phyloP scores from a whole-genome alignment of 2,329 filamentous ascomycete genomes.

The Rhinocladiella similis region DNA sequence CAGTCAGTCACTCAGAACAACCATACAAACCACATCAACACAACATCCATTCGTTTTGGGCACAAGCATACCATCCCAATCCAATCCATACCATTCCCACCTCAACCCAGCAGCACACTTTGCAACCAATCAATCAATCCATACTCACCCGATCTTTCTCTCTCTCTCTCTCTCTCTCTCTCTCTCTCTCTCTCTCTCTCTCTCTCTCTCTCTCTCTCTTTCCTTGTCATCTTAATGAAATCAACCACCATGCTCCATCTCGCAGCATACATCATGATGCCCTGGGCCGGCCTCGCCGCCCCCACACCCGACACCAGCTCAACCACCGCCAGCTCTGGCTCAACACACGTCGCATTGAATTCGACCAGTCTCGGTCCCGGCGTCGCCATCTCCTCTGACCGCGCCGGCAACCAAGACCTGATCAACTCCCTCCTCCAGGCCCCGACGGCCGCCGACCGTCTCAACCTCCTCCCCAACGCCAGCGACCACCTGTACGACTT shows the following conservation, averaged over 20 bases:
- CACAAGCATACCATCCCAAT: too few relatives aligned
- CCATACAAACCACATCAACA: too few relatives aligned
- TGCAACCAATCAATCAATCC: too few relatives aligned
- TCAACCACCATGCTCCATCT: constrained; percentile 4
- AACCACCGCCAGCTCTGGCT: not conserved
- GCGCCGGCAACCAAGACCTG: constrained; percentile 6
- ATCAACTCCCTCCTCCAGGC: constrained; percentile 14
- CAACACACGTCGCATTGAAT: not conserved
- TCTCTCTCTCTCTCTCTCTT: not conserved
- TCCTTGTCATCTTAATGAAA: not conserved
- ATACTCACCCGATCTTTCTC: too few relatives aligned
- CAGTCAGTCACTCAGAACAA: too few relatives aligned
- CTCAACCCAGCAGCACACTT: too few relatives aligned
- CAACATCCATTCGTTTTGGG: too few relatives aligned
- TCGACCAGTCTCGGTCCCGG: not conserved
- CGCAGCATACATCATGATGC: constrained; percentile 6
- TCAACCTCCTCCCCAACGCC: constrained; percentile 36
- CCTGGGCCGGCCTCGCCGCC: not conserved
- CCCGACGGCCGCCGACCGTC: constrained; percentile 8
- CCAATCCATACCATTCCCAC: too few relatives aligned
- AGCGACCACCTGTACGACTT: constrained; percentile 54
- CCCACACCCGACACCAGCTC: not conserved
- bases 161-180: too few relatives aligned
- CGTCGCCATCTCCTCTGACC: not conserved
- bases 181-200: too few relatives aligned